A percentile compares a stretch with the other conserved stretches of the same genome.
Evolutionary conservation across 306 rosid species (phyloP).

Genomic region (Myrica gale): DNA sequence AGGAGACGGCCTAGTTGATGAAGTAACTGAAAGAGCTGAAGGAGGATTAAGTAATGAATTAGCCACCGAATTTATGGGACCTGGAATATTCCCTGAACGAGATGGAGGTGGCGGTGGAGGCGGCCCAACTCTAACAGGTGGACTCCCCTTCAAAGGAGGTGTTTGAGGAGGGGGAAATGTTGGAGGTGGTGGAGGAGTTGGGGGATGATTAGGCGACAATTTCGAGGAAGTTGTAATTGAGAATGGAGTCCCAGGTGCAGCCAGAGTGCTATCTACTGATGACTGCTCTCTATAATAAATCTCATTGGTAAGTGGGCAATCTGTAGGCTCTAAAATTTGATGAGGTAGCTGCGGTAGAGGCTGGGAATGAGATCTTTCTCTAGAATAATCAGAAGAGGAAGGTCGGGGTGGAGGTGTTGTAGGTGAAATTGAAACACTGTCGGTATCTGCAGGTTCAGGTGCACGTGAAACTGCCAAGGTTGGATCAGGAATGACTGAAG

Average conservation of each 20-base stretch:
- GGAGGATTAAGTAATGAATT: neutral
- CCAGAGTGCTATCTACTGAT: conserved; percentile 28
- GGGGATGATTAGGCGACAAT: conserved; percentile 20
- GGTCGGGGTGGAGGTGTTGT: conserved; percentile 41
- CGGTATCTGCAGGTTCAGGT: conserved; percentile 35
- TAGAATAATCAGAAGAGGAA: conserved; percentile 23
- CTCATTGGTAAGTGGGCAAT: conserved; percentile 26
- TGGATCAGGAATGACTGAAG: conserved; percentile 24
- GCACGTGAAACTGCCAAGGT: conserved; percentile 12
- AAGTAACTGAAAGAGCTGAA: conserved; percentile 4
- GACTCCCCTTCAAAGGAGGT: conserved; percentile 29
- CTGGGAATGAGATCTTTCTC: conserved; percentile 30
- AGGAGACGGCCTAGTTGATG: conserved; percentile 29
- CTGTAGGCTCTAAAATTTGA: conserved; percentile 25
- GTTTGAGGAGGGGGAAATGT: conserved; percentile 17
- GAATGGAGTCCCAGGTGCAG: conserved; percentile 31
- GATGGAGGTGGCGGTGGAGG: conserved; percentile 33
- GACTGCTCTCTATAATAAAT: conserved; percentile 37
- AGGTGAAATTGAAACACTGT: conserved; percentile 43
- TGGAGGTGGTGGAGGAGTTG: conserved; percentile 29
- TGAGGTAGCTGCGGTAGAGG: conserved; percentile 24
- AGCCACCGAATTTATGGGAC: neutral
- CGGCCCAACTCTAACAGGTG: conserved; percentile 19
- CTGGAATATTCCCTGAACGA: neutral
- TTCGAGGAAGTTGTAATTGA: conserved; percentile 28